phyloP scores from a whole-genome alignment of 352 stramenopile genomes.

The Globisporangium heterothallicum region DNA sequence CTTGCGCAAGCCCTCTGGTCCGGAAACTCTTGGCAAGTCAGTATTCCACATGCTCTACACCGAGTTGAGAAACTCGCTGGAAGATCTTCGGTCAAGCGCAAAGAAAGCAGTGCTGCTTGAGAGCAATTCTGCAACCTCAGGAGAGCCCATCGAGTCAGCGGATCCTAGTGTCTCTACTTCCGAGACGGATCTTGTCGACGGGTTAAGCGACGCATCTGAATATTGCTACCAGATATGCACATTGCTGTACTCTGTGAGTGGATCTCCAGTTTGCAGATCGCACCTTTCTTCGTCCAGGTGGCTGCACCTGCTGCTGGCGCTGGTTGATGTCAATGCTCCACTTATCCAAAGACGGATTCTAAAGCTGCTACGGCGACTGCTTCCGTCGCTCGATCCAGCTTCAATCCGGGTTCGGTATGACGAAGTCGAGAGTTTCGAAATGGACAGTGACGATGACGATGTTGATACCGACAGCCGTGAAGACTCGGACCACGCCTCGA shows the following conservation, averaged over 20 bases:
- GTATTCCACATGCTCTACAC: slow-evolving; percentile 91
- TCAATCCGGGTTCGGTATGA: slow-evolving; percentile 61
- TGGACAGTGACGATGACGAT: slow-evolving; percentile 84
- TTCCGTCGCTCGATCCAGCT: slow-evolving; percentile 65
- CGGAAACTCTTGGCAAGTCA: slow-evolving; percentile 85
- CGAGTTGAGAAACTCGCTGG: slow-evolving; percentile 82
- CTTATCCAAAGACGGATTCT: slow-evolving; percentile 78
- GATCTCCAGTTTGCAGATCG: slow-evolving; percentile 69
- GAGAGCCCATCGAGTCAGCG: slow-evolving; percentile 33
- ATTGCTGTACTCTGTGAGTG: slow-evolving; percentile 83
- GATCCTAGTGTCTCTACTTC: slow-evolving; percentile 33
- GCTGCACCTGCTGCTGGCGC: slow-evolving; percentile 73
- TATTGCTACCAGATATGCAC: slow-evolving; percentile 90
- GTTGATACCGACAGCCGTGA: slow-evolving; percentile 49
- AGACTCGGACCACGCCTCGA: slow-evolving; percentile 47
- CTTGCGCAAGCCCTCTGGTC: slow-evolving; percentile 76
- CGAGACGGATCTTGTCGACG: slow-evolving; percentile 27
- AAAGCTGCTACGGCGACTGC: slow-evolving; percentile 73
- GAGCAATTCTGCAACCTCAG: slow-evolving; percentile 16
- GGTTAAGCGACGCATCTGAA: slow-evolving; percentile 58
- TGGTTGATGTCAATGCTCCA: slow-evolving; percentile 69
- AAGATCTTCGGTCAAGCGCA: slow-evolving; percentile 51
- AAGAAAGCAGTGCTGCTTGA: slow-evolving; percentile 1
- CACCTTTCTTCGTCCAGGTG: slow-evolving; percentile 82
- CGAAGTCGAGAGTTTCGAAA: slow-evolving; percentile 67